Percentiles rank a stretch among this genome's conserved stretches.
Conservation (phyloP, 1,139 yeast species). For the Debaryomyces psychrophilus region DNA sequence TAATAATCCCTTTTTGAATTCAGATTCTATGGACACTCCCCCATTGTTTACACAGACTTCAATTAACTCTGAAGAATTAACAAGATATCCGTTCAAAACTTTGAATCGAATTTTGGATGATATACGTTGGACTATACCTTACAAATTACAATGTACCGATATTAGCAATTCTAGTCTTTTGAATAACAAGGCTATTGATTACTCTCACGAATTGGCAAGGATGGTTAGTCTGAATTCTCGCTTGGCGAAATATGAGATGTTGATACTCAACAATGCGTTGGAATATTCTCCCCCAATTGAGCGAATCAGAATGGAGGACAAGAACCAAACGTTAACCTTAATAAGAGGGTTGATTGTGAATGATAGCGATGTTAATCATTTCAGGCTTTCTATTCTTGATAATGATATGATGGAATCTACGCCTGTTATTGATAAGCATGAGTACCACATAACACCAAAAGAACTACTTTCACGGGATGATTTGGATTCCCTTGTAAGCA, state of each 20-base stretch:
- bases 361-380: conserved; percentile 31
- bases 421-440: conserved; percentile 33
- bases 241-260: conserved; percentile 23
- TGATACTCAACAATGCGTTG: conserved; percentile 39
- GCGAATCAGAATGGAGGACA: conserved; percentile 22
- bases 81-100: conserved; percentile 55
- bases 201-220: conserved; percentile 34
- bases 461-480: conserved; percentile 32
- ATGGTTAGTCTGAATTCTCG: conserved; percentile 14
- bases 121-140: conserved; percentile 48
- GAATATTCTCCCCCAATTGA: conserved; percentile 36
- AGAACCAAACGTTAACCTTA: conserved; percentile 27
- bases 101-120: conserved; percentile 70
- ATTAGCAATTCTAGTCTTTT: conserved; percentile 28
- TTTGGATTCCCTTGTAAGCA: conserved; percentile 19
- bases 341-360: conserved; percentile 40
- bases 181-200: conserved; percentile 36
- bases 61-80: conserved; percentile 14
- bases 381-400: conserved; percentile 35
- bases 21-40: conserved; percentile 5
- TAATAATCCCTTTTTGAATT: conserved; percentile 24
- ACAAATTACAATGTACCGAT: conserved; percentile 17
- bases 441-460: conserved; percentile 38
- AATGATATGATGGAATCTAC: conserved; percentile 14
- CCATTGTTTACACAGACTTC: neutral